Conservation (phyloP, 495 filamentous ascomycete genomes). For the Talaromyces liani region DNA sequence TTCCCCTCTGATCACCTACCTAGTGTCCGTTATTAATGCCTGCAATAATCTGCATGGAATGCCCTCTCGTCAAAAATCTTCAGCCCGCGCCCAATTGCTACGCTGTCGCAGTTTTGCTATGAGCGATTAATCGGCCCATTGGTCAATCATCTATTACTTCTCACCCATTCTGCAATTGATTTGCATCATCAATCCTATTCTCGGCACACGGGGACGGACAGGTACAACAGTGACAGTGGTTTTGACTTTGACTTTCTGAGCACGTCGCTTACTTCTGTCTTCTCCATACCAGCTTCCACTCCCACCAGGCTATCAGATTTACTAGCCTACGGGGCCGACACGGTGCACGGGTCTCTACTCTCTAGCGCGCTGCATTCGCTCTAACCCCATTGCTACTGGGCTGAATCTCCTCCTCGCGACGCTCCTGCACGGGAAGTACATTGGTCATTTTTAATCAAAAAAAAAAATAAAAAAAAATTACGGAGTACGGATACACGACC, state of each 20-base stretch:
- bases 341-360: conserved; percentile 2
- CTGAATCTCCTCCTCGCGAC: background rate
- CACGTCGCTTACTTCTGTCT: background rate
- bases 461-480: background rate
- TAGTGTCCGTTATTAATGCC: background rate
- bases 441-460: background rate
- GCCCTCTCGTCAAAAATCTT: background rate
- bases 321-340: background rate
- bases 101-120: background rate
- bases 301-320: background rate
- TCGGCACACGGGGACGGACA: background rate
- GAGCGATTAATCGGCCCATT: background rate
- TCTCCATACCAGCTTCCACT: background rate
- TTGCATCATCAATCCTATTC: background rate
- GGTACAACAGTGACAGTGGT: background rate
- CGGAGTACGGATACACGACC: background rate
- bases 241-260: background rate
- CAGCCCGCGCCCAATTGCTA: background rate
- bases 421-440: background rate
- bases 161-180: background rate
- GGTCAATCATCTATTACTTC: background rate
- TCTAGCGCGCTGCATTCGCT: background rate
- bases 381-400: background rate
- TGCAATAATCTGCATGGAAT: background rate
- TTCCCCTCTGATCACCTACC: background rate